phyloP scores from a whole-genome alignment of 2,329 filamentous ascomycete species.

The Pseudovirgaria hyperparasitica region DNA sequence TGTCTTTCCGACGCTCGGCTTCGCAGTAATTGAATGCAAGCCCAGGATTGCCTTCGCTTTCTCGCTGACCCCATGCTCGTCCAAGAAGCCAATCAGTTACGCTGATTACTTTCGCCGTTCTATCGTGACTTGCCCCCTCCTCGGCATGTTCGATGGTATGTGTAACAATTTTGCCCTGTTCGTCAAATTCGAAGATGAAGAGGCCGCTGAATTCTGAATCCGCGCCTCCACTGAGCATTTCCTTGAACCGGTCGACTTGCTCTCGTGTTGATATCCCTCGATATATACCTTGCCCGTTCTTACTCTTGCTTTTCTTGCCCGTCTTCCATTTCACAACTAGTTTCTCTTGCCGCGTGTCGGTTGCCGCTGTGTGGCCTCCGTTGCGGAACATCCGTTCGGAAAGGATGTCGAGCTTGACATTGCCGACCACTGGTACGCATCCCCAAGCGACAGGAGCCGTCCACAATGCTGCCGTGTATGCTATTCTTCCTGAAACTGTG shows the following conservation, averaged over 20 bases:
- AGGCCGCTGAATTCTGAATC: constrained; percentile 72
- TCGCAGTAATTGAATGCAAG: too few relatives aligned
- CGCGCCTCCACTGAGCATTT: constrained; percentile 42
- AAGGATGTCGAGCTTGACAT: constrained; percentile 75
- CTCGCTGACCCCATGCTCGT: constrained; percentile 47
- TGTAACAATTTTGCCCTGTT: constrained; percentile 66
- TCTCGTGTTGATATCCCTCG: constrained; percentile 30
- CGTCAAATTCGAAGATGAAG: constrained; percentile 93
- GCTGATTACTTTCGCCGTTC: constrained; percentile 73
- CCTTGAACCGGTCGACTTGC: constrained; percentile 41
- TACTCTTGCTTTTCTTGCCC: constrained; percentile 37
- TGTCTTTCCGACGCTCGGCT: too few relatives aligned
- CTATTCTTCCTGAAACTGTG: constrained; percentile 77
- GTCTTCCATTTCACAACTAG: constrained; percentile 87
- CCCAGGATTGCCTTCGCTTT: constrained; percentile 28
- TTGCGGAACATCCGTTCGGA: constrained; percentile 73
- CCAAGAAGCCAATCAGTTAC: constrained; percentile 92
- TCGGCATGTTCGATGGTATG: constrained; percentile 94
- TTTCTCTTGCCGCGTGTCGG: constrained; percentile 50
- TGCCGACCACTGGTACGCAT: constrained; percentile 76
- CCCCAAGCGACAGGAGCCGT: constrained; percentile 96
- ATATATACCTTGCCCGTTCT: constrained; percentile 31
- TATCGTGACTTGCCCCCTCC: constrained; percentile 70
- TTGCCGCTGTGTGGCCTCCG: constrained; percentile 28
- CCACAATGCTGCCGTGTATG: constrained; percentile 89